A percentile compares a stretch with the other conserved stretches of the same genome.
phyloP scores from a whole-genome alignment of 371 early-diverging fungal species.

The Mucor plumbeus region DNA sequence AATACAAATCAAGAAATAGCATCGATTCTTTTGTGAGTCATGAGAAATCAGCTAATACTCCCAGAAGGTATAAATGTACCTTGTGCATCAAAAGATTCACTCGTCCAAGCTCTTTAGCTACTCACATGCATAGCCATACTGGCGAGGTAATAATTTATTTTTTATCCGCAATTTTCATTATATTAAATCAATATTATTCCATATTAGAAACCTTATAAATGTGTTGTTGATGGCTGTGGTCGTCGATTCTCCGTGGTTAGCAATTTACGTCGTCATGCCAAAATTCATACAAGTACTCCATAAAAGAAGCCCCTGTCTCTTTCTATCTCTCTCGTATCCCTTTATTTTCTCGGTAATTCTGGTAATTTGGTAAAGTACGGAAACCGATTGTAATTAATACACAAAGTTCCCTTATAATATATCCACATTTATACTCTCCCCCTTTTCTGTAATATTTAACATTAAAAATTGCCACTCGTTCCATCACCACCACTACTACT shows the following conservation, averaged over 20 bases:
- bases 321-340: neutral
- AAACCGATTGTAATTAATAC: conserved; percentile 21
- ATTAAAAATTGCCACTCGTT: neutral
- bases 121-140: conserved; percentile 42
- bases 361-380: conserved; percentile 17
- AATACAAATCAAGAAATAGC: neutral
- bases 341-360: conserved; percentile 8
- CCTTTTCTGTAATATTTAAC: neutral
- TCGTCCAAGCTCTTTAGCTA: conserved; percentile 37
- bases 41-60: conserved; percentile 11
- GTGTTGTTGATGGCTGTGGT: conserved; percentile 35
- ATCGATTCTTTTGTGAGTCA: neutral
- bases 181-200: no score
- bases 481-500: no score
- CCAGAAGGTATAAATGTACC: conserved; percentile 38
- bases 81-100: conserved; percentile 36
- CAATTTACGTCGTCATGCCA: conserved; percentile 40
- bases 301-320: neutral
- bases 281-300: conserved; percentile 30
- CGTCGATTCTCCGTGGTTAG: conserved; percentile 40
- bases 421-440: neutral
- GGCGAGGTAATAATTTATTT: conserved; percentile 26
- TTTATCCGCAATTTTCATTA: no score
- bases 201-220: conserved; percentile 38
- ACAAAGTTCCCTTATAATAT: neutral